Evolutionary conservation across 352 stramenopile species (phyloP).

Genomic region (Elongisporangium prolatum): DNA sequence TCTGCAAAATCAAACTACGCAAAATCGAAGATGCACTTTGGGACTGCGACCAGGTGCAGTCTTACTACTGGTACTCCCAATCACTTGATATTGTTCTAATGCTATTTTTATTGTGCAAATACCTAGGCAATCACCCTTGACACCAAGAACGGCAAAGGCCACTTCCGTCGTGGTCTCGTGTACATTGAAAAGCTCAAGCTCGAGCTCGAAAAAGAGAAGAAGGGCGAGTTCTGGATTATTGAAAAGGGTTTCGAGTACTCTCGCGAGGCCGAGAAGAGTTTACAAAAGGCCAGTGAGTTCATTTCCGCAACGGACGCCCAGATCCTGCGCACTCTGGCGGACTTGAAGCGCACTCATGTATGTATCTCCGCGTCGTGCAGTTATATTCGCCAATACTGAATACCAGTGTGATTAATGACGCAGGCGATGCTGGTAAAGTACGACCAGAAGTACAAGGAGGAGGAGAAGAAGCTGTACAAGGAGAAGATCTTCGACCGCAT

Average conservation of each 20-base stretch:
- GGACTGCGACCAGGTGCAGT: constrained; percentile 74
- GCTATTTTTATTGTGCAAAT: not conserved
- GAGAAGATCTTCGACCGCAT: constrained; percentile 87
- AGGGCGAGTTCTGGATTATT: constrained; percentile 83
- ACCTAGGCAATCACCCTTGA: constrained; percentile 65
- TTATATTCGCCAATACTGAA: not conserved
- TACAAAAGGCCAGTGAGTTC: constrained; percentile 52
- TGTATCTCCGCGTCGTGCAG: not conserved
- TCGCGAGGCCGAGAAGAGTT: constrained; percentile 64
- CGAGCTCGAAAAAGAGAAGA: constrained; percentile 76
- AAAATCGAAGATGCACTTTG: constrained; percentile 84
- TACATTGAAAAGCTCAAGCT: constrained; percentile 79
- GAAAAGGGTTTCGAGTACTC: constrained; percentile 80
- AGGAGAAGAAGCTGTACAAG: constrained; percentile 87
- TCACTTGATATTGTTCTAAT: too few species aligned
- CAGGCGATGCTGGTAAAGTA: constrained; percentile 54
- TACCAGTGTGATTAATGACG: not conserved
- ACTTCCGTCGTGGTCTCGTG: constrained; percentile 76
- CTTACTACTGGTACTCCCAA: not conserved
- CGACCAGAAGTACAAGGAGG: constrained; percentile 72
- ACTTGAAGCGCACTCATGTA: constrained; percentile 39
- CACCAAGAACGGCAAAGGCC: constrained; percentile 53
- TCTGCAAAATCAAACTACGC: constrained; percentile 82
- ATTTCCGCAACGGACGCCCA: constrained; percentile 38
- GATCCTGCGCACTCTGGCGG: constrained; percentile 43